These are phyloP conservation scores for Sphagnurus paluster DNA, from an alignment of 1,284 basidiomycete species.

Conservation along the genomic window DNA sequence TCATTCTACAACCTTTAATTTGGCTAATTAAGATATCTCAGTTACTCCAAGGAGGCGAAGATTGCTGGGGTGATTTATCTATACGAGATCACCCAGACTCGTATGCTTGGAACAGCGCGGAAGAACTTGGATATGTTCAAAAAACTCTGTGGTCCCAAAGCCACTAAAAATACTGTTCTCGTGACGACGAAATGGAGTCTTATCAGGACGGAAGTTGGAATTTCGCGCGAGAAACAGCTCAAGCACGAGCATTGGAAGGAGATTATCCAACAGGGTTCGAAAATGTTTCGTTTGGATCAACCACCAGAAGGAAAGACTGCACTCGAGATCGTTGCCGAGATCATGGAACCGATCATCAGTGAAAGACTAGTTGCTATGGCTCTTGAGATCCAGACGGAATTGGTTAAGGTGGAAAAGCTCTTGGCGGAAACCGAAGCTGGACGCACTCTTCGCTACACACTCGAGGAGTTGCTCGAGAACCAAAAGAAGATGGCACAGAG, in stretches of 20 bases:
- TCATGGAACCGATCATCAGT: not conserved
- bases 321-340: too few relatives aligned
- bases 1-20: too few relatives aligned
- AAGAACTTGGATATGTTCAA: not conserved
- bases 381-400: not conserved
- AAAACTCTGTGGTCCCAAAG: not conserved
- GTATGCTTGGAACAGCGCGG: not conserved
- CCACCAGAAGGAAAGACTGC: not conserved
- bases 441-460: not conserved
- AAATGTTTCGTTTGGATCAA: not conserved
- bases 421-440: too few relatives aligned
- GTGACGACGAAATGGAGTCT: not conserved
- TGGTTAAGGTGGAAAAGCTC: not conserved
- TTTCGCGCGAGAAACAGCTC: not conserved
- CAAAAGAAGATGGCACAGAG: not conserved
- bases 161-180: not conserved
- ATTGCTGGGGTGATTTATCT: slow-evolving; percentile 1
- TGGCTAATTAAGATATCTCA: too few relatives aligned
- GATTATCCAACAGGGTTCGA: not conserved
- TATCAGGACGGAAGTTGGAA: not conserved
- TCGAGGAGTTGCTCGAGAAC: not conserved
- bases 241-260: not conserved
- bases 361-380: not conserved
- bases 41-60: not conserved
- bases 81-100: not conserved